phyloP scores from a whole-genome alignment of 1,139 yeast species.

The Zygosaccharomyces sapae region DNA sequence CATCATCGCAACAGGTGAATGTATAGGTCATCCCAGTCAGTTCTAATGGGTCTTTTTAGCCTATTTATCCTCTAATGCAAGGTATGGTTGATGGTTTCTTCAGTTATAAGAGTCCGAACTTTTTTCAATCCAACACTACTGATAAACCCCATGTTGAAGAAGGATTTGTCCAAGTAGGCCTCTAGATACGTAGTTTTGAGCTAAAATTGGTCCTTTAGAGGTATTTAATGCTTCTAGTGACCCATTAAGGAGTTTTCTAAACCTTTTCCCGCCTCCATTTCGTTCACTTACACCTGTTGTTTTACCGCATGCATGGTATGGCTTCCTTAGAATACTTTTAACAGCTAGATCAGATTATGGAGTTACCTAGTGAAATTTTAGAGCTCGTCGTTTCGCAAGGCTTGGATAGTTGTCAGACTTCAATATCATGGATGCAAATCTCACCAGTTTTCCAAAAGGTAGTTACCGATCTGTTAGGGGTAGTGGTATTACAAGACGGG shows the following conservation, averaged over 20 bases:
- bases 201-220: neutral
- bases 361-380: conserved; percentile 19
- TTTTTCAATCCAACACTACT: neutral
- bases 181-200: neutral
- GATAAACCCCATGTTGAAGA: neutral
- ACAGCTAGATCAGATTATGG: conserved; percentile 9
- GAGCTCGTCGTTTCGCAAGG: conserved; percentile 17
- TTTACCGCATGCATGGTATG: neutral
- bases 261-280: neutral
- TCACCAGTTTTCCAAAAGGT: conserved; percentile 13
- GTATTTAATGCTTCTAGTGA: neutral
- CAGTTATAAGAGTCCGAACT: neutral
- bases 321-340: neutral
- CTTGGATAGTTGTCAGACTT: conserved; percentile 17
- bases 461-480: conserved; percentile 15
- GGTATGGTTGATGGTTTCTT: neutral
- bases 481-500: conserved; percentile 19
- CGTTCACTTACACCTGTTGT: neutral
- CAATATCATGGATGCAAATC: conserved; percentile 19
- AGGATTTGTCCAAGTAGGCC: neutral
- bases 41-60: neutral
- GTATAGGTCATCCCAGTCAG: conserved; percentile 31
- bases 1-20: conserved; percentile 31
- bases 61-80: neutral
- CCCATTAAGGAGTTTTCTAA: neutral